Evolutionary conservation across 2,329 filamentous ascomycete genomes (phyloP), one percentile per base, ranked within the genome.

Genomic region (Juglanconis sp.): DNA sequence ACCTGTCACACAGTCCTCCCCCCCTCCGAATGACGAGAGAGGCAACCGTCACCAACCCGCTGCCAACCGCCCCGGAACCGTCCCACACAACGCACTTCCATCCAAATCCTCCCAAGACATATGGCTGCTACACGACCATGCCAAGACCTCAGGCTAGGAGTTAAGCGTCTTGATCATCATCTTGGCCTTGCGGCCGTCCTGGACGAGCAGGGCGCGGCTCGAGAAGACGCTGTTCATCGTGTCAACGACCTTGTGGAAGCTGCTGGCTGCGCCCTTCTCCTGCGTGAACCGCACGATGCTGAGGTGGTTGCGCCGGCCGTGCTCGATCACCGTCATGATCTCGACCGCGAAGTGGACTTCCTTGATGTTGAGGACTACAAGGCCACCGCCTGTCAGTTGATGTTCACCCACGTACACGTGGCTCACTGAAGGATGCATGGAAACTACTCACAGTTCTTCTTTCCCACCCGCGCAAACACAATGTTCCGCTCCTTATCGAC

Each of bases 311-410:
- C 86, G 87, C 68, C 85, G 88, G 52, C 91, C 91, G 69, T 95
- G 90, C 76, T 96, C 91, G 63, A 96, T 89, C 42, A 96, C 89
- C 1, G 89, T 92, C 77, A 96, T 96, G 63, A 97, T 83, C 72
- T 97, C 92, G 42, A 88, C 87, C 15, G 91, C 89, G 73, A 98
- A 93, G 13, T 88, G 83, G n/a, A 97, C 92, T 57, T 92, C 89
- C 70, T 93, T 95, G 71, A 97, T 84, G 64, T 88, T 83, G 55
- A 96, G 82, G 68, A 89, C 91, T 93, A 46, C n/a, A 17, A 24
- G 8, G 4, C n/a, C 6, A 44, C 2, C 24, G 24, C 24, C n/a
- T 44, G 60, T 62, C 34, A 62, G 40, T 46, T 30, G 44, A 36
- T 24, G 9, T 15, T 56, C 34, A 30, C 31, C 34, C 30, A 31